Conservation (phyloP, 352 stramenopile genomes). For the Lagenidium giganteum region DNA sequence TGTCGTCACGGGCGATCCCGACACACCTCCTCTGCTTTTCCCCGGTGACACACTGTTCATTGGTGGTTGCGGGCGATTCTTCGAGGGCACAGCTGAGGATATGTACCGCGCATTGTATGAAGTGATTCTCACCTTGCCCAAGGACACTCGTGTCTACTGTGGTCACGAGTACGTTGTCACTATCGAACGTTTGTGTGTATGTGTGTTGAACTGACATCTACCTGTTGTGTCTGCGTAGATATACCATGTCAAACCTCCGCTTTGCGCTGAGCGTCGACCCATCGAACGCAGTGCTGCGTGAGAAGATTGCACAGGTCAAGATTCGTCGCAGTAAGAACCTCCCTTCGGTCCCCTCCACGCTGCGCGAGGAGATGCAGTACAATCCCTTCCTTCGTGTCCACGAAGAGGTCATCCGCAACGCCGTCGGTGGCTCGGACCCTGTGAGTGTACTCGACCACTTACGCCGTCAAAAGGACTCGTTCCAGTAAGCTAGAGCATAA, state of each 20-base stretch:
- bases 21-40: conserved; percentile 78
- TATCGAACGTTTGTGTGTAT: not conserved
- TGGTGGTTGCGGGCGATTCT: conserved; percentile 81
- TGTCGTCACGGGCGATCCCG: conserved; percentile 71
- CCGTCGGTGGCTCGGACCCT: conserved; percentile 69
- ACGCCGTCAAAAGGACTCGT: conserved; percentile 71
- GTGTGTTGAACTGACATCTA: no score
- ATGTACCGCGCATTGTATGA: conserved; percentile 88
- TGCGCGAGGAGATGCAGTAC: conserved; percentile 85
- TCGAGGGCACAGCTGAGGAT: conserved; percentile 84
- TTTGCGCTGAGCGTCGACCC: conserved; percentile 93
- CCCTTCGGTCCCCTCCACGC: conserved; percentile 89
- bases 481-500: conserved; percentile 33
- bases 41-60: conserved; percentile 87
- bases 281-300: conserved; percentile 78
- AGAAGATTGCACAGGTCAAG: conserved; percentile 83
- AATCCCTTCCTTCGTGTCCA: conserved; percentile 85
- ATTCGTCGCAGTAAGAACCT: conserved; percentile 77
- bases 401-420: conserved; percentile 77
- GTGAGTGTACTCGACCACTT: conserved; percentile 79
- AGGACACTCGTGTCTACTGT: conserved; percentile 87
- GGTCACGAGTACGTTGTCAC: conserved; percentile 61
- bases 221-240: no score
- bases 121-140: conserved; percentile 79
- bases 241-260: conserved; percentile 91